Base-by-base conservation (phyloP, 805 yeast species). In the Komagataella ulmi region DNA sequence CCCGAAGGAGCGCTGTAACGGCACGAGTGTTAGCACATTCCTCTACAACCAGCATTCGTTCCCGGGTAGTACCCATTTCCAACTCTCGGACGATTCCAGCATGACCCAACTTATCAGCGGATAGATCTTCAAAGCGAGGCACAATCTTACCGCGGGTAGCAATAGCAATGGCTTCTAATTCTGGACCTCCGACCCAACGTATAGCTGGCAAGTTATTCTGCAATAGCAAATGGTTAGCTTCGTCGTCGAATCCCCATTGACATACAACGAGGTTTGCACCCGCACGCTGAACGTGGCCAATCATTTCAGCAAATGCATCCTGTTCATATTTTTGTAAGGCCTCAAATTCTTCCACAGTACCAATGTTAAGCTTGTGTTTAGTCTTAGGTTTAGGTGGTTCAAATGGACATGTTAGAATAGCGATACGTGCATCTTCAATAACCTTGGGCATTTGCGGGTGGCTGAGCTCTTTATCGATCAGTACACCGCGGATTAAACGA, bases 341-440 rank as follows among this genome's bases (percentile, higher is more conserved):
- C 66, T 85, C 79, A 71, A 90, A 93, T 70, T 93, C 99, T 61
- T 90, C 97, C 18, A 89, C 97, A n/a, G 85, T 71, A 14, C 91
- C 79, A 56, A 91, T 91, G 65, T 91, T 96, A 61, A 91, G 76
- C 76, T 91, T 91, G 72, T 91, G 99, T 71, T 93, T 93, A 21
- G 99, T 93, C 73, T 93, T 93, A 59, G 99, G 99, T 72, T 93
- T 93, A 61, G 99, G 99, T 45, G 99, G 99, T 74, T 93, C 99
- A 65, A 93, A 93, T 60, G 99, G 98, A 73, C 98, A 91, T 2
- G 99, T 93, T 64, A 93, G 76, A 58, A 93, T 91, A 49, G 98
- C 98, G 55, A 93, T 76, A 65, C 87, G 88, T 57, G 88, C 95
- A 66, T 89, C 85, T 54, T 73, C 67, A 48, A 91, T 76, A 51